Evolutionary conservation across 805 yeast genomes (phyloP), one percentile per base, ranked within the genome.

Genomic region (Candida krabiensis): DNA sequence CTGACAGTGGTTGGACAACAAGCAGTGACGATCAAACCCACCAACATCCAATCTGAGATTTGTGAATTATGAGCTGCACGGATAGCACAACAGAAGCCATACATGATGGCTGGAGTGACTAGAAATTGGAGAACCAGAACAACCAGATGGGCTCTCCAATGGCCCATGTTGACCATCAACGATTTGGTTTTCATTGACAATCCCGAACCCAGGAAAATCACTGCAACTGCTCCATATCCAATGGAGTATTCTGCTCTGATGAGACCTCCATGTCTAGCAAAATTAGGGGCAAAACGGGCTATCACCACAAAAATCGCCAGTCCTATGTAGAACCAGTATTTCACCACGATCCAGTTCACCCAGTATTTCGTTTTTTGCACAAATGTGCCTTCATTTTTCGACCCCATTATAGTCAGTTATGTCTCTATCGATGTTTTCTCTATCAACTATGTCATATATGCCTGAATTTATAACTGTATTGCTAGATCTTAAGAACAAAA

Each of bases 1-100:
- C 90, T 79, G 14, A 89, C 95, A 0, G 96, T 89, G 7, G 96
- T 89, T 19, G 96, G 96, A 59, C 95, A 86, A 9, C 91, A 76
- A 21, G 86, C 86, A 2, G 96, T 85, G 31, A 87, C 83, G 14
- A 89, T 76, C 41, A 89, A 61, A 1, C 96, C 96, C 11, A 84
- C 84, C 16, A 89, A 65, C 49, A 87, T 73, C 87, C 93, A 87
- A 23, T 75, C 71, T 49, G 80, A 82, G 25, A 88, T 85, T n/a
- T 66, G 56, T 1, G 65, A 59, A 53, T 85, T 72, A 43, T 74
- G 43, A 0, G 93, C 77, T 3, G 67, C 67, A 45, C 73, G 71
- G 19, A 87, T 79, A 0, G 85, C 95, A 38, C 73, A 62, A 28
- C 81, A 80, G 35, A 88, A 67, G 1, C 93, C 96, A 59, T 67